These are phyloP conservation scores for Gossypium gossypioides DNA, from an alignment of 441 rosid genomes.

Conservation along the genomic window DNA sequence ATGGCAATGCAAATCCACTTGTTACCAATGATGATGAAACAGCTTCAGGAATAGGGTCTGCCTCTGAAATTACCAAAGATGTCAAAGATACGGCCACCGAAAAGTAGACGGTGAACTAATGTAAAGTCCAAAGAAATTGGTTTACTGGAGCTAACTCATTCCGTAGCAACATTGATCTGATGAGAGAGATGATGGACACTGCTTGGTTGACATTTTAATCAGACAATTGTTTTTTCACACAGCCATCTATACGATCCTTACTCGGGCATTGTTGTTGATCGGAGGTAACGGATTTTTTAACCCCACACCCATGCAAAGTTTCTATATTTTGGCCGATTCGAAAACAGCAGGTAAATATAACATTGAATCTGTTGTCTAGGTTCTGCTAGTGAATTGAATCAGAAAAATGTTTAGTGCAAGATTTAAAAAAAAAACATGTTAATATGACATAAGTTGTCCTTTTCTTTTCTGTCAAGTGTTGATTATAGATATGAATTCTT, in stretches of 20 bases:
- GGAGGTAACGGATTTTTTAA: slow-evolving; percentile 22
- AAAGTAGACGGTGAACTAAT: slow-evolving; percentile 23
- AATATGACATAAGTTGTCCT: not conserved
- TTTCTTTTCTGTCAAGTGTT: not conserved
- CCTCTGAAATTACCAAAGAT: slow-evolving; percentile 17
- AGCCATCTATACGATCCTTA: slow-evolving; percentile 19
- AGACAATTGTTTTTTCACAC: slow-evolving; percentile 16
- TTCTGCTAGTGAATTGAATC: slow-evolving; percentile 2
- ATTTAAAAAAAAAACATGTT: not conserved
- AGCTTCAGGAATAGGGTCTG: slow-evolving; percentile 11
- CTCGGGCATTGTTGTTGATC: slow-evolving; percentile 20
- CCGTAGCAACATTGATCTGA: slow-evolving; percentile 11
- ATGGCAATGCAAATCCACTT: slow-evolving; percentile 1
- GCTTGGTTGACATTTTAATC: slow-evolving; percentile 1
- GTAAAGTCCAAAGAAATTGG: slow-evolving; percentile 9
- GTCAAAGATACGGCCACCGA: slow-evolving; percentile 5
- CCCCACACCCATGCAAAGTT: slow-evolving; percentile 14
- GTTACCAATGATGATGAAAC: slow-evolving; percentile 11
- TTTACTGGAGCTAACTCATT: slow-evolving; percentile 18
- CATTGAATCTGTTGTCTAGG: slow-evolving; percentile 17
- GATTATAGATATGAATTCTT: not conserved
- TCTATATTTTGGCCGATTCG: not conserved
- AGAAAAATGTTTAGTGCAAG: not conserved
- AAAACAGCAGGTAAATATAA: slow-evolving; percentile 12
- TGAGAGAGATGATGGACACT: slow-evolving; percentile 10